A percentile compares a stretch with the other conserved stretches of the same genome.
Conservation (phyloP, 345 rosid species). For the Populus simonii region DNA sequence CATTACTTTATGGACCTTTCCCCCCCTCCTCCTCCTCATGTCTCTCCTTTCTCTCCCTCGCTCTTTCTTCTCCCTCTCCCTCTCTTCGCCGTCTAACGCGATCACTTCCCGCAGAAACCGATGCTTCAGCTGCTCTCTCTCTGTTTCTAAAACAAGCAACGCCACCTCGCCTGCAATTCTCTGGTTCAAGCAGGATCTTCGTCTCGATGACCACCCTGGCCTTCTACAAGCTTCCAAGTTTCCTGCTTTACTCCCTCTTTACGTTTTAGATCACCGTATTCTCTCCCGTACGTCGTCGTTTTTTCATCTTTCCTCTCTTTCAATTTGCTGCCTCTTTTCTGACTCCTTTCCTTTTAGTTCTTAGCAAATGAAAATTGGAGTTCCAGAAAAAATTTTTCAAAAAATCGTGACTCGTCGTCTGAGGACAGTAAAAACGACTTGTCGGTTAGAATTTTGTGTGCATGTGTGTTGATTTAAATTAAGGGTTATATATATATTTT, state of each 20-base stretch:
- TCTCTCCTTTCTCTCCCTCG: conserved; percentile 26
- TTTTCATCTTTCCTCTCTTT: background rate
- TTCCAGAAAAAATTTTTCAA: background rate
- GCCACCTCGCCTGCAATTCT: conserved; percentile 51
- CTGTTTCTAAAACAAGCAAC: conserved; percentile 9
- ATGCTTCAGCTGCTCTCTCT: conserved; percentile 20
- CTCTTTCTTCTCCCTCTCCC: conserved; percentile 22
- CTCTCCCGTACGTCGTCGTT: conserved; percentile 49
- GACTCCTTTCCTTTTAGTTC: background rate
- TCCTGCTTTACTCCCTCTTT: conserved; percentile 55
- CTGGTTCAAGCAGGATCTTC: conserved; percentile 95
- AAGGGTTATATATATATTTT: too few species aligned
- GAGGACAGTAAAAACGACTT: too few species aligned
- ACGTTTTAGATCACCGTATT: conserved; percentile 75
- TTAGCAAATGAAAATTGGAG: background rate
- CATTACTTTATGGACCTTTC: conserved; percentile 32
- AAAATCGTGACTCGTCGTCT: too few species aligned
- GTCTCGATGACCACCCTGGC: conserved; percentile 81
- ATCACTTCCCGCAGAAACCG: background rate
- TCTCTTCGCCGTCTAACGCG: conserved; percentile 30
- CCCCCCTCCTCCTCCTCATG: background rate
- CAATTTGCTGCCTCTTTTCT: background rate
- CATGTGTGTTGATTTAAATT: too few species aligned
- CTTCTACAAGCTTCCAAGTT: conserved; percentile 50
- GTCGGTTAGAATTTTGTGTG: too few species aligned